Percentiles rank a stretch among this genome's conserved stretches.
Evolutionary conservation across 148 eudicot genomes (phyloP).

Genomic region (Rhododendron williamsianum): DNA sequence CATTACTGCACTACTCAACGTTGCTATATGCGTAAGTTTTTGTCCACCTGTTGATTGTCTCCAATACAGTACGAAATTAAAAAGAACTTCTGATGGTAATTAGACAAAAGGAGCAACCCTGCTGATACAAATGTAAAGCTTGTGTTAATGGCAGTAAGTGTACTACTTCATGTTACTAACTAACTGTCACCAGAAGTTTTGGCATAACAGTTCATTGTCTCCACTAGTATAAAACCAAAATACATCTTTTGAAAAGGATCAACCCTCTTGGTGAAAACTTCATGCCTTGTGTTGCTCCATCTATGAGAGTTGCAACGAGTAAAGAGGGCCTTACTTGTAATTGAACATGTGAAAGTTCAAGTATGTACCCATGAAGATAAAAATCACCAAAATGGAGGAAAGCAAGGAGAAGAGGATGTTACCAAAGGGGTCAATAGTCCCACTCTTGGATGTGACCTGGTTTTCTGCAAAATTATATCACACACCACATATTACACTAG

Average conservation of each 20-base stretch:
- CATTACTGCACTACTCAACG: neutral
- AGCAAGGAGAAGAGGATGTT: constrained; percentile 12
- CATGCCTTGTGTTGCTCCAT: neutral
- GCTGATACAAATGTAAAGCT: neutral
- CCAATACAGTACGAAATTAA: neutral
- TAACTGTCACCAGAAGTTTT: neutral
- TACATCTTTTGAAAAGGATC: neutral
- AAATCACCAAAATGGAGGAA: neutral
- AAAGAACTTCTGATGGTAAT: neutral
- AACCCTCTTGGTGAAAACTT: neutral
- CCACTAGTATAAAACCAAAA: neutral
- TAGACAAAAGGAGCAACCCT: neutral
- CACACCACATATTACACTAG: neutral
- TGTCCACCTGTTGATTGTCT: neutral
- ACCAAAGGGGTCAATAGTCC: constrained; percentile 5
- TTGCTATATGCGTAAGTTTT: neutral
- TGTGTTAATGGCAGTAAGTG: neutral
- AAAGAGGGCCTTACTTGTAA: neutral
- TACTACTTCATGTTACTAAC: neutral
- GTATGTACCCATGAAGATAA: neutral
- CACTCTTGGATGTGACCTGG: constrained; percentile 16
- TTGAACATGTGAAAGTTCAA: neutral
- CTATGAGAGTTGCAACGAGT: neutral
- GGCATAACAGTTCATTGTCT: neutral
- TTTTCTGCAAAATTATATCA: constrained; percentile 17